Percentiles rank a stretch among this genome's conserved stretches.
These are phyloP conservation scores for Neurospora sp. DNA, from an alignment of 2,329 filamentous ascomycete species.

Conservation along the genomic window DNA sequence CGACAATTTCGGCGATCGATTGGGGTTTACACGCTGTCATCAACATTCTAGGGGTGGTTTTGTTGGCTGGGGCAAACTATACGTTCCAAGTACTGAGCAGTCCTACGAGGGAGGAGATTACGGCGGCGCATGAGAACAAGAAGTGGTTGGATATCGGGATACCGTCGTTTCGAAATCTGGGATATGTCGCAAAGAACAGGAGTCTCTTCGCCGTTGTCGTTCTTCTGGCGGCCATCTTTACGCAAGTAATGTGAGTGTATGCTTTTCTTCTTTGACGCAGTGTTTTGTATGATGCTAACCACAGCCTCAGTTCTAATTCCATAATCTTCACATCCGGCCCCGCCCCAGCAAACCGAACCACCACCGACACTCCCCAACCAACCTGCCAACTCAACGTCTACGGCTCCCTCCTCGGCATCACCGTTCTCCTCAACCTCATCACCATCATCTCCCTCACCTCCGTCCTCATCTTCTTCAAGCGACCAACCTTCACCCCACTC, in stretches of 20 bases:
- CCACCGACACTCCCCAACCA: constrained; percentile 16
- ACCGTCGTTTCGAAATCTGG: constrained; percentile 40
- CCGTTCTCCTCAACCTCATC: constrained; percentile 32
- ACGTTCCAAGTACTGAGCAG: constrained; percentile 44
- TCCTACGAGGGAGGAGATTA: constrained; percentile 40
- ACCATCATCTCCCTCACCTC: constrained; percentile 24
- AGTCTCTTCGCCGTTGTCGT: constrained; percentile 29
- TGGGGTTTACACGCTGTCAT: constrained; percentile 35
- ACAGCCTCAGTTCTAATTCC: constrained; percentile 37
- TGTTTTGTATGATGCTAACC: neutral
- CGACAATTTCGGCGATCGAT: constrained; percentile 25
- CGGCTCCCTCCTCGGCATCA: constrained; percentile 31
- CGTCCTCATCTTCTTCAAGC: constrained; percentile 19
- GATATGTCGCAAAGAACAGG: constrained; percentile 31
- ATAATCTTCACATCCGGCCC: constrained; percentile 34
- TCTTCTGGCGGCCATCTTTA: constrained; percentile 31
- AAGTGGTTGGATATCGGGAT: constrained; percentile 46
- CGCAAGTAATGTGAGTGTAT: constrained; percentile 41
- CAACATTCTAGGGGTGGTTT: constrained; percentile 31
- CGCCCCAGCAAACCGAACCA: constrained; percentile 25
- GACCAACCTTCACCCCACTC: constrained; percentile 31
- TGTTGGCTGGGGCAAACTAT: constrained; percentile 43
- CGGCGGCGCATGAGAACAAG: constrained; percentile 33
- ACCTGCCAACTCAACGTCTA: constrained; percentile 34
- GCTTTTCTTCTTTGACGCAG: too few species aligned